A percentile compares a stretch with the other conserved stretches of the same genome.
Evolutionary conservation across 2,329 filamentous ascomycete genomes (phyloP).

Genomic region (Colletotrichum horii): DNA sequence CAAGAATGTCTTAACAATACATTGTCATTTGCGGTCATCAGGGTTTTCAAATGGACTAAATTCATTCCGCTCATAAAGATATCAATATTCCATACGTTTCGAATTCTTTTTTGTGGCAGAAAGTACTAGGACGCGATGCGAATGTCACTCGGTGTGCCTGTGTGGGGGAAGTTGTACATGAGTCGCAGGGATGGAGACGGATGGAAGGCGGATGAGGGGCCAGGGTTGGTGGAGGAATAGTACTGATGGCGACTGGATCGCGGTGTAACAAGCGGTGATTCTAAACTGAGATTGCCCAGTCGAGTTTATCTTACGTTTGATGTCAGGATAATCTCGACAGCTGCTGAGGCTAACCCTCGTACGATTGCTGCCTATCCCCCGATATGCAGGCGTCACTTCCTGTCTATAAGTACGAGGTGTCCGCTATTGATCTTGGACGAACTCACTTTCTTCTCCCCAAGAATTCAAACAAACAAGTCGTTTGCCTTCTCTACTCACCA

Average conservation of each 20-base stretch:
- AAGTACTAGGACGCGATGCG: background rate
- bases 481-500: background rate
- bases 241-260: background rate
- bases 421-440: background rate
- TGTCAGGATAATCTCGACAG: background rate
- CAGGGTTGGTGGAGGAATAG: background rate
- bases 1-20: background rate
- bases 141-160: background rate
- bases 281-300: background rate
- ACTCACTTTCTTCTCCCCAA: background rate
- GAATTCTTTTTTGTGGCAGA: background rate
- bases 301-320: background rate
- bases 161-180: background rate
- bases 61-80: background rate
- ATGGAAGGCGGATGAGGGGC: background rate
- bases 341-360: background rate
- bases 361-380: background rate
- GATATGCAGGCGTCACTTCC: background rate
- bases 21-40: fast-evolving
- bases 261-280: background rate
- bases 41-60: background rate
- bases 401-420: background rate
- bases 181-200: background rate
- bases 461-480: background rate
- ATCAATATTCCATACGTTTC: background rate